Conservation (phyloP, 2,329 filamentous ascomycete genomes). For the Aspergillus udagawae region DNA sequence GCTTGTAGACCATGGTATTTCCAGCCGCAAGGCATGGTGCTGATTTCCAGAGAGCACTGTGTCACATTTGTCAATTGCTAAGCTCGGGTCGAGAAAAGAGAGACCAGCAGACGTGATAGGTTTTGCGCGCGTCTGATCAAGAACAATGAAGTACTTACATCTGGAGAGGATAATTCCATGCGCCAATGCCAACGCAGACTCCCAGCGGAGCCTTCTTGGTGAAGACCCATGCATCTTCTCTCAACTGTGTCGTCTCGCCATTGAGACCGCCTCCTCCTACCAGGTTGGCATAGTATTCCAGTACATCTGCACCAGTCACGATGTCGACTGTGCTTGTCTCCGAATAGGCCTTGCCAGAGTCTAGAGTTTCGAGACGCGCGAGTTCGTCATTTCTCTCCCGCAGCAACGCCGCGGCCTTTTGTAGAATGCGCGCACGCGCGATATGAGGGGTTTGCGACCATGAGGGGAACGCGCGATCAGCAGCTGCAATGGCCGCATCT, state of each 20-base stretch:
- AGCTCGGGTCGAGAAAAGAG: neutral
- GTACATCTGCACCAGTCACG: slow-evolving; percentile 75
- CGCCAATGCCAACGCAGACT: slow-evolving; percentile 81
- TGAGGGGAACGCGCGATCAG: slow-evolving; percentile 64
- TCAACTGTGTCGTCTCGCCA: slow-evolving; percentile 70
- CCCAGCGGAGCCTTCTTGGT: slow-evolving; percentile 77
- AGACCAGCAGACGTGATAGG: no score
- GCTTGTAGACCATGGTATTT: slow-evolving; percentile 89
- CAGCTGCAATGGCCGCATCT: slow-evolving; percentile 68
- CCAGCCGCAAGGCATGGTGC: slow-evolving; percentile 80
- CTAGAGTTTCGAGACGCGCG: slow-evolving; percentile 72
- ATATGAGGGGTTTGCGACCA: slow-evolving; percentile 76
- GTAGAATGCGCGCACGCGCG: slow-evolving; percentile 71
- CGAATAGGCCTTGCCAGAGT: slow-evolving; percentile 81
- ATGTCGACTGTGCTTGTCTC: slow-evolving; percentile 84
- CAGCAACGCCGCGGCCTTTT: slow-evolving; percentile 69
- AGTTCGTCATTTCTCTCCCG: slow-evolving; percentile 75
- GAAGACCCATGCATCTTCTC: slow-evolving; percentile 75
- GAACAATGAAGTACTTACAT: slow-evolving; percentile 47
- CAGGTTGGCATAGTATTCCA: slow-evolving; percentile 81
- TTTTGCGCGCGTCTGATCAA: neutral
- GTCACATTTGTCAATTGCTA: slow-evolving; percentile 2
- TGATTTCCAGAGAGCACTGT: slow-evolving; percentile 75
- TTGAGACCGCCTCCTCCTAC: slow-evolving; percentile 74
- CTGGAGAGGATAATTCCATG: slow-evolving; percentile 90